Base-by-base conservation (phyloP, 306 rosid species). In the Medicago arabica region DNA sequence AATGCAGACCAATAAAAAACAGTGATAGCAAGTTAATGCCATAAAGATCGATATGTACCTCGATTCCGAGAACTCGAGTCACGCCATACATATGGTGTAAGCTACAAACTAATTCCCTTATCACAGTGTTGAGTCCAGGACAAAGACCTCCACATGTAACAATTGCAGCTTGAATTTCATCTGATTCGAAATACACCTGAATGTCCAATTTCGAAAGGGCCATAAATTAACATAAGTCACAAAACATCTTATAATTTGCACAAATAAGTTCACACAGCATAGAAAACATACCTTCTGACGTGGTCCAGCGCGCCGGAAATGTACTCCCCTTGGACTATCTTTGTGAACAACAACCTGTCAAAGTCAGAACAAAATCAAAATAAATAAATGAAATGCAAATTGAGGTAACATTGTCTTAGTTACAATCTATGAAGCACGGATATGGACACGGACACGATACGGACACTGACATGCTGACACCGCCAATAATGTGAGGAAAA, bases 61-160 rank as follows among this genome's bases (percentile, higher is more conserved):
- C 80, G 39, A 95, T 90, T 67, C 99, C 99, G 1, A 88, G 75
- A 80, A 95, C 97, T 80, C 71, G 88, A 77, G 86, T 95, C 12
- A 95, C 97, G 0, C 96, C 97, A 71, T 92, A 92, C 99, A 95
- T 95, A 71, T 95, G 83, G 85, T 92, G 63, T 77, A 95, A 79
- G 50, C 97, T 89, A 74, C 98, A 95, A 1, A 92, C 99, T 15
- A 95, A 75, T 70, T 95, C 99, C 74, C 99, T 90, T n/a, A 90
- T 90, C 67, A 95, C 98, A 1, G 98, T 95, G 90, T 95, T 95
- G 86, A 95, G 98, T 2, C 99, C 99, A 51, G 99, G 98, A 71
- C 99, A 95, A 11, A 95, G 96, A 81, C 99, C 99, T 40, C 99
- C 99, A 38, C 98, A 95, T 6, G 98, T 95, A 59, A 95, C 99